phyloP scores from a whole-genome alignment of 805 yeast species.

The Starmerella geochares region DNA sequence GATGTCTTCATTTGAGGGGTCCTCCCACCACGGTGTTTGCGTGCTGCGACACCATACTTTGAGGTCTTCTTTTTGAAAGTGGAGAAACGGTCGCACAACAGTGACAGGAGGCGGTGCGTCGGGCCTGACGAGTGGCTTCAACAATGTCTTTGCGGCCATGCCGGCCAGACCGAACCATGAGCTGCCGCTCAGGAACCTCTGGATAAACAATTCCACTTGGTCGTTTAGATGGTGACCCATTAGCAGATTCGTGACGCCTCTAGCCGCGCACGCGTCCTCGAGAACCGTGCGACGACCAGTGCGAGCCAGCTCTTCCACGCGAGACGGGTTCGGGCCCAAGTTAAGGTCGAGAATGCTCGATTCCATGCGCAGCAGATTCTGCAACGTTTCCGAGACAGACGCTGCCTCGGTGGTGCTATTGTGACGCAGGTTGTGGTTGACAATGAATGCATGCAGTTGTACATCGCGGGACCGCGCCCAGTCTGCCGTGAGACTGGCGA shows the following conservation, averaged over 20 bases:
- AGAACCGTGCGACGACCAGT: constrained; percentile 41
- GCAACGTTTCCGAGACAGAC: constrained; percentile 28
- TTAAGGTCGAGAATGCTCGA: constrained; percentile 33
- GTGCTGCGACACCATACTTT: constrained; percentile 38
- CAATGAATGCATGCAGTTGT: constrained; percentile 44
- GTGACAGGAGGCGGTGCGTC: constrained; percentile 17
- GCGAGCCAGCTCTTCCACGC: constrained; percentile 55
- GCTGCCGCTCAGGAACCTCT: constrained; percentile 41
- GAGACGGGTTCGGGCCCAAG: constrained; percentile 24
- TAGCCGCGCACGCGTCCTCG: constrained; percentile 34
- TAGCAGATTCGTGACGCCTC: constrained; percentile 35
- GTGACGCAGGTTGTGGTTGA: constrained; percentile 51
- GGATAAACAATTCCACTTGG: constrained; percentile 57
- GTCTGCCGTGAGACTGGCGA: constrained; percentile 42
- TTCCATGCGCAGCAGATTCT: constrained; percentile 25
- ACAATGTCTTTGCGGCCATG: constrained; percentile 34
- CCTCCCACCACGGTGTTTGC: constrained; percentile 56
- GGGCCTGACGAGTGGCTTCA: not conserved
- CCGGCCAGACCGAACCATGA: constrained; percentile 52
- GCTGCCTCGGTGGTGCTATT: constrained; percentile 44
- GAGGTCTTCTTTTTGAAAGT: constrained; percentile 38
- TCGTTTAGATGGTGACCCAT: constrained; percentile 66
- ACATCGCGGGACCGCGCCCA: constrained; percentile 31
- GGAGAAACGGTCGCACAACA: constrained; percentile 46
- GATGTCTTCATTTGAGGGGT: constrained; percentile 48